Conservation (phyloP, 2,329 filamentous ascomycete genomes). For the Xylogone sp. region DNA sequence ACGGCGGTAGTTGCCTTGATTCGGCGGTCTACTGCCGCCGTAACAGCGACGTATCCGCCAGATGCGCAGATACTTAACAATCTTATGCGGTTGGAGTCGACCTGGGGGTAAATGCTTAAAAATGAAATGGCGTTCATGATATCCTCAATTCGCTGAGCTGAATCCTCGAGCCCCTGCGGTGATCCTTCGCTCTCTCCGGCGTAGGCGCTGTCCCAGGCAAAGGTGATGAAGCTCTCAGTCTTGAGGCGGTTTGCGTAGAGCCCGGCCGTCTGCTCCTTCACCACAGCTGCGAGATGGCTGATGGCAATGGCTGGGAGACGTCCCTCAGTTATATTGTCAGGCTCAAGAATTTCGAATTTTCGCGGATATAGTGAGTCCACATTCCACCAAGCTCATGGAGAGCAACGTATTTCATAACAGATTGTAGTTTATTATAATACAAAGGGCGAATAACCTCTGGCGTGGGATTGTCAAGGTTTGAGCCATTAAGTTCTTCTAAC, state of each 20-base stretch:
- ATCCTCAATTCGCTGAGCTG: slow-evolving; percentile 32
- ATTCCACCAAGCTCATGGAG: too few relatives aligned
- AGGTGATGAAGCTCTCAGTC: slow-evolving; percentile 27
- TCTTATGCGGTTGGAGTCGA: slow-evolving; percentile 32
- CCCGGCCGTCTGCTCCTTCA: slow-evolving; percentile 36
- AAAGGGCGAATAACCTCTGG: too few relatives aligned
- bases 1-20: slow-evolving; percentile 34
- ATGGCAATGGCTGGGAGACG: slow-evolving; percentile 21
- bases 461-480: too few relatives aligned
- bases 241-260: slow-evolving; percentile 29
- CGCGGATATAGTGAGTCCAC: too few relatives aligned
- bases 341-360: too few relatives aligned
- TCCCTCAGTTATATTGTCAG: too few relatives aligned
- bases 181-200: slow-evolving; percentile 33
- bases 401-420: too few relatives aligned
- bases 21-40: slow-evolving; percentile 32
- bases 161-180: slow-evolving; percentile 35
- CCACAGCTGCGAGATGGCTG: slow-evolving; percentile 26
- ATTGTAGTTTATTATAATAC: too few relatives aligned
- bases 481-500: too few relatives aligned
- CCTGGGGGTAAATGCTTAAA: slow-evolving; percentile 22
- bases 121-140: slow-evolving; percentile 32
- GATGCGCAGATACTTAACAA: slow-evolving; percentile 35
- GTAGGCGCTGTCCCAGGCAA: slow-evolving; percentile 34
- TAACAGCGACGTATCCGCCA: slow-evolving; percentile 32